Base-by-base conservation (phyloP, 1,139 yeast genomes). In the Diutina sp. region DNA sequence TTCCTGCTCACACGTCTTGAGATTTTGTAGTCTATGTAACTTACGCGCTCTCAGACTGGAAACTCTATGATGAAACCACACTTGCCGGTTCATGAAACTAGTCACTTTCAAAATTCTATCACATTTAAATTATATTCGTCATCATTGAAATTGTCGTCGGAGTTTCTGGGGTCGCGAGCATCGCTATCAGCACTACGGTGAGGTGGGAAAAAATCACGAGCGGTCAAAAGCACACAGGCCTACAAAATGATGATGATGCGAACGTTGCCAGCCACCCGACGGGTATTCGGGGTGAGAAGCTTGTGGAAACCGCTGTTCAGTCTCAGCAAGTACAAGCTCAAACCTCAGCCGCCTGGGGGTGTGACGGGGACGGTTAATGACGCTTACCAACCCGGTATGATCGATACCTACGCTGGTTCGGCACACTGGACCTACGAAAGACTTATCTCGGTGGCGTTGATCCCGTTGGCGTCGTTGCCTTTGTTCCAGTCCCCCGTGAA, bases 401-500 rank as follows among this genome's bases (percentile, higher is more conserved):
- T 50, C 29, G 53, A 50, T 18, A 16, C n/a, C 28, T 50, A 50
- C 35, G 53, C 32, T 12, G 53, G 53, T n/a, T 38, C 32, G 29
- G 53, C 53, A n/a, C 53, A 50, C 25, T 50, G 53, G 53, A 50
- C 53, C 5, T 50, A 50, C 53, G 41, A 50, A 18, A 38, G 53
- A 16, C 32, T 50, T 11, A n/a, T 50, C 3, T 32, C 44, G n/a
- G 6, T 4, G n/a, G 14, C 25, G 32, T 18, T 50, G 28, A 50
- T 50, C 29, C 53, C 53, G 11, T 50, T 50, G 28, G 21, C 45
- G 4, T 16, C 44, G 25, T 11, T 32, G 14, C 53, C 58, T n/a
- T 60, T 61, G 0, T 59, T 60, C 45, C 57, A 56, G 25, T 46
- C 55, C 50, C 61, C 61, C 2, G 59, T 84, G 11, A 73, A 78